Evolutionary conservation across 164 flowering plant genomes (phyloP), one percentile per base, ranked within the genome.

Genomic region (Platanus orientalis): DNA sequence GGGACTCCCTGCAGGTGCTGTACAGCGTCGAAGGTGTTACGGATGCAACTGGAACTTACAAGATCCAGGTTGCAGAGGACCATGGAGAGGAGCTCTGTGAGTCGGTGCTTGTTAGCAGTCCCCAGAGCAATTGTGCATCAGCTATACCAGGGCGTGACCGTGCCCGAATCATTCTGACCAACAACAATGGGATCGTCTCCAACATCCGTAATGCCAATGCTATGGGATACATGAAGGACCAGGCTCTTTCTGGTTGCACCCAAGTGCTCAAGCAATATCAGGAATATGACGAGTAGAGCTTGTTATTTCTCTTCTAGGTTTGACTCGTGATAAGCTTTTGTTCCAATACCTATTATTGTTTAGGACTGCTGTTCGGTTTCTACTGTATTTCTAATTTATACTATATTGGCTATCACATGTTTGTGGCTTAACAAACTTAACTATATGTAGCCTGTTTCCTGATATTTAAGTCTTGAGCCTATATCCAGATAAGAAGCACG

Each of bases 101-200:
- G 40, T 67, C 75, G 0, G 45, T 73, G 21, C 84, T 85, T 0
- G 73, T 83, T 11, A 77, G 76, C 78, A 90, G 97, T 76, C 80
- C 89, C 11, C 68, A 69, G 64, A 16, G 11, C 1, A 61, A 56
- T 58, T 90, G 93, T 50, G 47, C 71, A 1, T 1, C 48, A 47
- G 55, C 61, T 1, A 65, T 66, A 12, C 71, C 77, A 7, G 96
- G 86, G 1, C 81, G 90, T 29, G 94, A 90, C 1, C 79, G 81
- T 13, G 79, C 92, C 28, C 85, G 86, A 27, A 85, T 88, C 14
- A 71, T 82, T 68, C 82, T 88, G 65, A 78, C 83, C 57, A 23
- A 61, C 70, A 48, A 68, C 90, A 90, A 88, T 39, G 97, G 97
- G 12, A 81, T 90, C 34, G 64, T 62, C 1, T 79, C 90, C 2